Evolutionary conservation across 805 yeast genomes (phyloP).

Genomic region (Wickerhamomyces bovis): DNA sequence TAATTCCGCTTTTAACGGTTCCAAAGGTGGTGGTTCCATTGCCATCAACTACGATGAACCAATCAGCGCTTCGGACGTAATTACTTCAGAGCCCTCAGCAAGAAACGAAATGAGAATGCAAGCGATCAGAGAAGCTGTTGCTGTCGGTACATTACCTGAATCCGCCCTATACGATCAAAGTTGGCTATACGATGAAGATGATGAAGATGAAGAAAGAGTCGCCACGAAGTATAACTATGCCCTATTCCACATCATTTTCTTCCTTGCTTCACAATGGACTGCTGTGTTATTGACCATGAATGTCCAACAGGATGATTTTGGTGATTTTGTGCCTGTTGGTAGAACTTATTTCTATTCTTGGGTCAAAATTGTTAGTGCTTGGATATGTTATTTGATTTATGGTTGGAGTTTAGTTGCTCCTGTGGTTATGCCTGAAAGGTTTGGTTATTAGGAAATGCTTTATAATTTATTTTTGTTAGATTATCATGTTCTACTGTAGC

Average conservation of each 20-base stretch:
- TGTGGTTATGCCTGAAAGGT: conserved; percentile 82
- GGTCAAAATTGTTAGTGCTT: conserved; percentile 88
- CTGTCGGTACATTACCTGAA: conserved; percentile 90
- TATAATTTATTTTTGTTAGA: too few relatives aligned
- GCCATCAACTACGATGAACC: conserved; percentile 27
- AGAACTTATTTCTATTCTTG: conserved; percentile 92
- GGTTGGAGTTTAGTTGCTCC: conserved; percentile 94
- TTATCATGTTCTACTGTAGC: too few relatives aligned
- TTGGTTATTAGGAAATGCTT: conserved; percentile 29
- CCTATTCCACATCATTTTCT: conserved; percentile 84
- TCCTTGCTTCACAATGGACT: conserved; percentile 94
- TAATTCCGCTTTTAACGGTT: conserved; percentile 54
- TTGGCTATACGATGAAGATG: conserved; percentile 44
- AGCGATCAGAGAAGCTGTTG: conserved; percentile 92
- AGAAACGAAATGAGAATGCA: conserved; percentile 75
- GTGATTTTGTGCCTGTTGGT: conserved; percentile 94
- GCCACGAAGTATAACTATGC: conserved; percentile 79
- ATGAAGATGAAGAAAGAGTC: conserved; percentile 51
- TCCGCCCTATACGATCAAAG: conserved; percentile 75
- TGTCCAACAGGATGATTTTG: conserved; percentile 75
- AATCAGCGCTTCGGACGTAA: conserved; percentile 23
- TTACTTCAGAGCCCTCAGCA: conserved; percentile 43
- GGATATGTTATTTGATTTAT: conserved; percentile 84
- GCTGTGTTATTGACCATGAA: conserved; percentile 91
- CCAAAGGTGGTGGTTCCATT: conserved; percentile 31